Evolutionary conservation across 1,284 basidiomycete species (phyloP), one percentile per base, ranked within the genome.

Genomic region (Pseudomicrostroma phylloplanum): DNA sequence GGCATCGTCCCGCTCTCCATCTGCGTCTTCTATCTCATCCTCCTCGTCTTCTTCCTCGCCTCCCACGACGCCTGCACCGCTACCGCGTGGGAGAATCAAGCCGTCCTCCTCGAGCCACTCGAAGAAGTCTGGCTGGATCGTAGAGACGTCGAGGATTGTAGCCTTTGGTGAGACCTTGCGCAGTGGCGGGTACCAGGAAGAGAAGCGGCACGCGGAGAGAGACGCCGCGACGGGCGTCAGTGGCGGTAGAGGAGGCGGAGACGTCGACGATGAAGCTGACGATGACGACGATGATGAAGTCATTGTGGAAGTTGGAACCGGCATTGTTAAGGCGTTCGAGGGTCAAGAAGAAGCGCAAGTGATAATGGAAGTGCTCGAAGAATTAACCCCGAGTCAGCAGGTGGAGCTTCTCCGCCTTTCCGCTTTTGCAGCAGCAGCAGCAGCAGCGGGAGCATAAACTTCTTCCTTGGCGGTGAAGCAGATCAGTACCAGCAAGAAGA

Each of bases 161-260:
- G 90, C 88, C 74, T 87, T 89, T 66, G 91, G 88, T 48, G 87
- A 88, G 49, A 87, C 75, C 19, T 82, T 81, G 23, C 86, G 82
- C 78, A 92, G 93, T 6, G 77, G 79, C 1, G 89, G 86, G 74
- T 92, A 92, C 93, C 93, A 96, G 1, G 86, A 84, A 1, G 90
- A 91, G 73, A 92, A 91, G 66, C 91, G 89, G 71, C 74, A 73
- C 51, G 63, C 65, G 39, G 64, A 60, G n/a, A 78, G 66, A 1
- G 76, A 69, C 13, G 63, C 90, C 90, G 1, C 86, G 82, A 57
- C 90, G 83, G 60, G 91, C 82, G 74, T 87, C 83, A 15, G 81
- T 73, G 9, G 78, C 77, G 0, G 83, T 82, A 49, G 86, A 79
- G 0, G 68, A 59, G 3, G 88, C 88, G 72, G 88, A 88, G 57